A percentile compares a stretch with the other conserved stretches of the same genome.
These are phyloP conservation scores for Canavalia gladiata DNA, from an alignment of 306 rosid genomes.

Conservation along the genomic window DNA sequence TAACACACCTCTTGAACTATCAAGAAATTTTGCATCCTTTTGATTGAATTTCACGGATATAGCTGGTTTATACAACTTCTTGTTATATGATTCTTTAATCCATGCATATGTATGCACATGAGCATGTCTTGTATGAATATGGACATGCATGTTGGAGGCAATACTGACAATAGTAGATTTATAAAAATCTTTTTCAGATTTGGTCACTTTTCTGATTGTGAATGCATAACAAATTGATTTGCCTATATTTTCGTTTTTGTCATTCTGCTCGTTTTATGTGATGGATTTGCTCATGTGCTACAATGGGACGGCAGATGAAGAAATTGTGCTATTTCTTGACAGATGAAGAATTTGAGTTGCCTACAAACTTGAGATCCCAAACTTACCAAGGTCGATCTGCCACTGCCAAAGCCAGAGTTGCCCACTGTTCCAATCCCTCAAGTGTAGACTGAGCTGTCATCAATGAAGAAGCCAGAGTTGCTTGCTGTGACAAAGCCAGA, in stretches of 20 bases:
- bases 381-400: conserved; percentile 11
- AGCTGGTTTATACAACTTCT: neutral
- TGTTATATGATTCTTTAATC: conserved; percentile 25
- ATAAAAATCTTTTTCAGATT: neutral
- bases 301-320: neutral
- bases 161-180: neutral
- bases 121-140: conserved; percentile 3
- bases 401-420: neutral
- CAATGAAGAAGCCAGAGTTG: neutral
- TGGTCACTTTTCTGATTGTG: conserved; percentile 11
- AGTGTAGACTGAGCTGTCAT: neutral
- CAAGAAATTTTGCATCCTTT: neutral
- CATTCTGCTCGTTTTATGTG: neutral
- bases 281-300: neutral
- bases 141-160: conserved; percentile 12
- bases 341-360: neutral
- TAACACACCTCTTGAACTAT: neutral
- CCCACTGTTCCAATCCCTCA: neutral
- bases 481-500: conserved; percentile 15
- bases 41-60: neutral
- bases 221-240: neutral
- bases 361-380: neutral
- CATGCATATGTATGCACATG: neutral
- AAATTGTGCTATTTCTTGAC: conserved; percentile 4
- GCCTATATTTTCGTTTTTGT: conserved; percentile 12